Evolutionary conservation across 108 stramenopile species (phyloP).

Genomic region (Nannochloropsis salina): DNA sequence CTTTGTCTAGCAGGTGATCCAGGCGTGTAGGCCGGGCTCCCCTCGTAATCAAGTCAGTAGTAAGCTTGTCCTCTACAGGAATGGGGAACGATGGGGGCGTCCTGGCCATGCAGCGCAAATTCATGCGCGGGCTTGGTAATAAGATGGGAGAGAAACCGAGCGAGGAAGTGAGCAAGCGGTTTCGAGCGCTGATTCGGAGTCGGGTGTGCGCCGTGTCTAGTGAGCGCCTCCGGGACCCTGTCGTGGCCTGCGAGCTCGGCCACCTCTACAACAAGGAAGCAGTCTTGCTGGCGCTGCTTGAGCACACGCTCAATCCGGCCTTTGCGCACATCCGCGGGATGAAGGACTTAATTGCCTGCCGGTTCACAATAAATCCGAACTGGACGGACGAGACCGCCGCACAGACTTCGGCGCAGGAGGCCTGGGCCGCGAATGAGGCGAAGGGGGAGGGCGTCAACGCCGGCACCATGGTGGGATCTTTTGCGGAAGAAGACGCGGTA

Average conservation of each 20-base stretch:
- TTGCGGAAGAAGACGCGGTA: slow-evolving; percentile 29
- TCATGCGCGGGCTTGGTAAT: slow-evolving; percentile 42
- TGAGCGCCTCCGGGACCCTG: slow-evolving; percentile 49
- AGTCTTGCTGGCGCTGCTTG: slow-evolving; percentile 43
- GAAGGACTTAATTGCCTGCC: slow-evolving; percentile 51
- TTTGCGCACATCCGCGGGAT: slow-evolving; percentile 51
- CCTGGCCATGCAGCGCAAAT: slow-evolving; percentile 57
- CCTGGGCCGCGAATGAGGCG: neutral
- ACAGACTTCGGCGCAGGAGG: neutral
- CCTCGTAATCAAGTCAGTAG: too few species aligned
- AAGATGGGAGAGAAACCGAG: slow-evolving; percentile 34
- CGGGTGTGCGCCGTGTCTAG: slow-evolving; percentile 50
- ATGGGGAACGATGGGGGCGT: slow-evolving; percentile 62
- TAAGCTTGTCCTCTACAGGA: too few species aligned
- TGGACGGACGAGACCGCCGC: neutral
- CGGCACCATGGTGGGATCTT: neutral
- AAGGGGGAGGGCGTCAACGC: slow-evolving; percentile 18
- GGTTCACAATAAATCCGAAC: slow-evolving; percentile 4
- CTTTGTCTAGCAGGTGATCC: too few species aligned
- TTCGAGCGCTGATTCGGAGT: neutral
- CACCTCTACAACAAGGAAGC: slow-evolving; percentile 60
- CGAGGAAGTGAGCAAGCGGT: slow-evolving; percentile 15
- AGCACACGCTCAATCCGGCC: slow-evolving; percentile 42
- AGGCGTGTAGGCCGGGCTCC: too few species aligned
- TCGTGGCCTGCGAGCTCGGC: slow-evolving; percentile 57